Percentiles rank a stretch among this genome's conserved stretches.
Evolutionary conservation across 345 rosid species (phyloP).

Genomic region (Garcia nutans): DNA sequence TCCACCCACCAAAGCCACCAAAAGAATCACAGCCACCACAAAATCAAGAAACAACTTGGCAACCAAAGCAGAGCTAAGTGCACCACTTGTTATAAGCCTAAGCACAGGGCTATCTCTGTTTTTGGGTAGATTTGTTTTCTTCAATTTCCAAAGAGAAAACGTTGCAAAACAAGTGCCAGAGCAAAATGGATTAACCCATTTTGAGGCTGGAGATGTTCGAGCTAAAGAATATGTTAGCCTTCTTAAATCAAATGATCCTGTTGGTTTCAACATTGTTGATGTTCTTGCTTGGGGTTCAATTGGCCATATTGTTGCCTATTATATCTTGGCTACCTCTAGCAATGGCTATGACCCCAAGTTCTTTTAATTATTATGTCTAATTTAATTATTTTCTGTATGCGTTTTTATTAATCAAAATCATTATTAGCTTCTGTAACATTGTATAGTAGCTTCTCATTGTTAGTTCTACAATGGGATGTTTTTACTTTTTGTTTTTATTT

Average conservation of each 20-base stretch:
- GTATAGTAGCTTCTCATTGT: slow-evolving; percentile 3
- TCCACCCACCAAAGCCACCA: slow-evolving; percentile 25
- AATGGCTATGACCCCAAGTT: slow-evolving; percentile 64
- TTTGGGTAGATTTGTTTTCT: slow-evolving; percentile 94
- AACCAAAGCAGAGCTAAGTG: slow-evolving; percentile 68
- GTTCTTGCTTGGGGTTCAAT: slow-evolving; percentile 99
- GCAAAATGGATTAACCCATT: slow-evolving; percentile 92
- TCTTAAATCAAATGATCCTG: slow-evolving; percentile 91
- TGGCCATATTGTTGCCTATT: slow-evolving; percentile 95
- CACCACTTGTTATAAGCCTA: slow-evolving; percentile 79
- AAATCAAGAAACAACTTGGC: slow-evolving; percentile 30
- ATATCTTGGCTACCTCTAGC: slow-evolving; percentile 94
- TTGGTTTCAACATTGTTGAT: slow-evolving; percentile 94
- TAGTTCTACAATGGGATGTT: too few relatives aligned
- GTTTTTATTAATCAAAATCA: too few relatives aligned
- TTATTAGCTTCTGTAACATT: background rate
- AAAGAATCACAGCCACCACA: slow-evolving; percentile 19
- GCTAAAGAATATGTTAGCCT: slow-evolving; percentile 94
- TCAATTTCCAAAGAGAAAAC: slow-evolving; percentile 98
- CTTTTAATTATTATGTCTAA: background rate
- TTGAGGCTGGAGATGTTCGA: slow-evolving; percentile 88
- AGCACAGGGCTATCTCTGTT: slow-evolving; percentile 96
- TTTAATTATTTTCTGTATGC: too few relatives aligned
- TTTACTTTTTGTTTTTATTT: too few relatives aligned
- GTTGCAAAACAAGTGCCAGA: slow-evolving; percentile 95